These are phyloP conservation scores for Curvularia sp. DNA, from an alignment of 2,329 filamentous ascomycete species.

Conservation along the genomic window DNA sequence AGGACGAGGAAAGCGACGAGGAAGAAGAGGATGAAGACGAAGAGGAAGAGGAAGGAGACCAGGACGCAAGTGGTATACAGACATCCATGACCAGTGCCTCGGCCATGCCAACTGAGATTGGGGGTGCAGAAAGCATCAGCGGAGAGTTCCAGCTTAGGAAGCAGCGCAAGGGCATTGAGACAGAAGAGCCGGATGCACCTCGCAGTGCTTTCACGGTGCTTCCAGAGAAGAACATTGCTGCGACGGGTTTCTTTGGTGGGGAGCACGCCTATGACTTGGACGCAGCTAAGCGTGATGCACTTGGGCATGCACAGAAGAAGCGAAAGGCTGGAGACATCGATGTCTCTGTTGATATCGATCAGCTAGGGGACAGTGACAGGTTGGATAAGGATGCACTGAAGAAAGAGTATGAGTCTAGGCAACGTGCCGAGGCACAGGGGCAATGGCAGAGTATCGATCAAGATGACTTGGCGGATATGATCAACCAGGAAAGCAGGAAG, in stretches of 20 bases:
- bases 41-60: slow-evolving; percentile 70
- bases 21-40: slow-evolving; percentile 69
- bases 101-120: slow-evolving; percentile 80
- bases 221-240: slow-evolving; percentile 82
- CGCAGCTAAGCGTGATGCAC: slow-evolving; percentile 61
- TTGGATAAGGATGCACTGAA: slow-evolving; percentile 85
- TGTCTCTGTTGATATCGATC: slow-evolving; percentile 86
- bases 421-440: slow-evolving; percentile 64
- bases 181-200: slow-evolving; percentile 75
- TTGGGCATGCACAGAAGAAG: slow-evolving; percentile 88
- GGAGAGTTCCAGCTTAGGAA: slow-evolving; percentile 94
- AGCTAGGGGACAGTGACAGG: slow-evolving; percentile 74
- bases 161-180: slow-evolving; percentile 78
- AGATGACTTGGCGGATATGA: slow-evolving; percentile 94
- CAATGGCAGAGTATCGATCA: slow-evolving; percentile 79
- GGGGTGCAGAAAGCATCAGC: slow-evolving; percentile 75
- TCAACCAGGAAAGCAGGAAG: slow-evolving; percentile 90
- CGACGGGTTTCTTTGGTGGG: slow-evolving; percentile 94
- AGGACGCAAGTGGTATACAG: slow-evolving; percentile 65
- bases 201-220: slow-evolving; percentile 88
- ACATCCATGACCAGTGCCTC: slow-evolving; percentile 78
- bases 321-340: slow-evolving; percentile 91
- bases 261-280: slow-evolving; percentile 91
- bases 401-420: slow-evolving; percentile 77
- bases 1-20: slow-evolving; percentile 66